These are phyloP conservation scores for Mycosphaerella arachidis DNA, from an alignment of 2,329 filamentous ascomycete genomes.

Conservation along the genomic window DNA sequence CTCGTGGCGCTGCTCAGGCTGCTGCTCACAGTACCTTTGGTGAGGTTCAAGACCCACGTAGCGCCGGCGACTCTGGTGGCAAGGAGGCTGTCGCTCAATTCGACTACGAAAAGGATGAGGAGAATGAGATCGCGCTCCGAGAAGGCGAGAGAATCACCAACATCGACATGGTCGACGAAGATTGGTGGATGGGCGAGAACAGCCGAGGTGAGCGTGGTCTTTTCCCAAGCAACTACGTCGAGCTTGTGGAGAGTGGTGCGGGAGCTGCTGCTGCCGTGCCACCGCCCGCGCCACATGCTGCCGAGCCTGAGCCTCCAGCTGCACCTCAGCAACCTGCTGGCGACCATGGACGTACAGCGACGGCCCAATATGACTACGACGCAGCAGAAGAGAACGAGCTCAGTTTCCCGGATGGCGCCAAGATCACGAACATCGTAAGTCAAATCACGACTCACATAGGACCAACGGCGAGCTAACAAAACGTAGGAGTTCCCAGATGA, in stretches of 20 bases:
- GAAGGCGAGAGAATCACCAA: conserved; percentile 86
- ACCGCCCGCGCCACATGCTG: conserved; percentile 37
- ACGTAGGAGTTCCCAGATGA: conserved; percentile 87
- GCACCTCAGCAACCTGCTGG: conserved; percentile 35
- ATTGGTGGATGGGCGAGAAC: conserved; percentile 99
- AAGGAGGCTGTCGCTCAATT: conserved; percentile 78
- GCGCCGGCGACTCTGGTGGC: conserved; percentile 46
- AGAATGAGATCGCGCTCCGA: conserved; percentile 87
- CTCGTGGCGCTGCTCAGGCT: conserved; percentile 51
- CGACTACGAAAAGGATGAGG: conserved; percentile 96
- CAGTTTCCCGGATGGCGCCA: conserved; percentile 86
- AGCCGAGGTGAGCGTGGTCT: conserved; percentile 75
- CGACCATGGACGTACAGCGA: conserved; percentile 56
- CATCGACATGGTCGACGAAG: conserved; percentile 95
- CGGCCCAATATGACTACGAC: conserved; percentile 91
- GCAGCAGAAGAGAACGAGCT: conserved; percentile 86
- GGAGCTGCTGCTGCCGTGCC: conserved; percentile 39
- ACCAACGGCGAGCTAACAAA: conserved; percentile 23
- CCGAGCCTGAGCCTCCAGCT: conserved; percentile 28
- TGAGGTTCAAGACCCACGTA: conserved; percentile 37
- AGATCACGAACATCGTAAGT: conserved; percentile 71
- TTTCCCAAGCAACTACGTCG: conserved; percentile 97
- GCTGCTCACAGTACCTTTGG: conserved; percentile 44
- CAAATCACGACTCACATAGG: not conserved
- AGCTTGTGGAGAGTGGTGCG: conserved; percentile 59